Conservation (phyloP, 768 basidiomycete species). For the Leucocoprinus leucothites region DNA sequence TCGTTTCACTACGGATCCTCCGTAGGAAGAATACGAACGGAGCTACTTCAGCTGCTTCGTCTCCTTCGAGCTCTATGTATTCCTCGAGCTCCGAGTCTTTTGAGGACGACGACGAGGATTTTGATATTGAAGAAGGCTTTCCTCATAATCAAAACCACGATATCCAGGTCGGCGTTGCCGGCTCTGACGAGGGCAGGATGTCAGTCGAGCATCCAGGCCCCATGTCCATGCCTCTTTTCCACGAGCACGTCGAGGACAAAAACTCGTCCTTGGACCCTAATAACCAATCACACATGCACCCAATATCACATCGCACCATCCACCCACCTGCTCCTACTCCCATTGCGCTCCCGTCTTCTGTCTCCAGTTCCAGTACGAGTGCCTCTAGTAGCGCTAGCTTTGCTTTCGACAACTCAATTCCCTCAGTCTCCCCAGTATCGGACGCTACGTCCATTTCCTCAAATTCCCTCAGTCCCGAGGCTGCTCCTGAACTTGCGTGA, state of each 20-base stretch:
- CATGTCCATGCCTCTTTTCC: conserved; percentile 15
- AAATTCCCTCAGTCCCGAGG: conserved; percentile 1
- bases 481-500: conserved; percentile 6
- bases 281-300: conserved; percentile 52
- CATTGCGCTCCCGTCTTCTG: conserved; percentile 11
- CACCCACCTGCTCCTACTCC: conserved; percentile 12
- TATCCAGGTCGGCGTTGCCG: conserved; percentile 3
- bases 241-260: conserved; percentile 18
- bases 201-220: neutral
- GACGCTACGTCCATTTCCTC: conserved; percentile 7
- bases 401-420: conserved; percentile 8
- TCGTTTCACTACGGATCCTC: conserved; percentile 31
- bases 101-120: conserved; percentile 23
- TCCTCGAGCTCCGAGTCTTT: conserved; percentile 21
- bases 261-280: conserved; percentile 23
- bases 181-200: conserved; percentile 12
- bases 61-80: conserved; percentile 14
- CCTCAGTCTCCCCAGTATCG: conserved; percentile 4
- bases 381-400: conserved; percentile 10
- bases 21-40: conserved; percentile 23
- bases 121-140: conserved; percentile 18
- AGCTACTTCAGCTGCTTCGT: conserved; percentile 12
- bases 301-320: conserved; percentile 33
- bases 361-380: conserved; percentile 4
- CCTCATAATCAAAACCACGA: conserved; percentile 14